Conservation (phyloP, 345 rosid species). For the Euphorbia pulcherrima region DNA sequence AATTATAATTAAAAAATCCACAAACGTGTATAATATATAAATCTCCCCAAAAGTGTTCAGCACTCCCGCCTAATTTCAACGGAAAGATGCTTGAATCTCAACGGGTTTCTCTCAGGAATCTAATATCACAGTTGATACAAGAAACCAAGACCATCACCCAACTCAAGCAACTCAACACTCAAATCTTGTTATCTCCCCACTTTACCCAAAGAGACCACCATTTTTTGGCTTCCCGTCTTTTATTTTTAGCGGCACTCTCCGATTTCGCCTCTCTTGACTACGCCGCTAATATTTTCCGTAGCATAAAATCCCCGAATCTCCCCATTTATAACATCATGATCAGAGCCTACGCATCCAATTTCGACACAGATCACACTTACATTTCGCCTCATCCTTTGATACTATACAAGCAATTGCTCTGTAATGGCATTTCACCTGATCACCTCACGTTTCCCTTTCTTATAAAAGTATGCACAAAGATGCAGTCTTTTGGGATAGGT, state of each 20-base stretch:
- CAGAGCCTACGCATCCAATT: conserved; percentile 41
- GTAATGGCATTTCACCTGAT: conserved; percentile 40
- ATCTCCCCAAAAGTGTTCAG: no score
- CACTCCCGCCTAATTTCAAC: no score
- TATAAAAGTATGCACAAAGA: conserved; percentile 46
- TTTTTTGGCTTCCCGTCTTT: conserved; percentile 44
- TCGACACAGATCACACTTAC: not conserved
- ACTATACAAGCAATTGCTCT: conserved; percentile 45
- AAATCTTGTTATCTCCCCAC: conserved; percentile 33
- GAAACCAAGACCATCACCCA: conserved; percentile 32
- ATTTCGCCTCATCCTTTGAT: conserved; percentile 15
- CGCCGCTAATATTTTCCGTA: conserved; percentile 36
- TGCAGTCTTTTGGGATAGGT: conserved; percentile 29
- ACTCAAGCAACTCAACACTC: conserved; percentile 46
- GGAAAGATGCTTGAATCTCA: conserved; percentile 7
- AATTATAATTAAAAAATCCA: no score
- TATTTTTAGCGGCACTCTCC: conserved; percentile 45
- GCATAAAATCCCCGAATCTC: conserved; percentile 31
- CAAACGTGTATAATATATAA: no score
- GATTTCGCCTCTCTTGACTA: conserved; percentile 37
- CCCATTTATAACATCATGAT: conserved; percentile 48
- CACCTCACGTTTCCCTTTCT: conserved; percentile 55
- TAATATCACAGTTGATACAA: conserved; percentile 30
- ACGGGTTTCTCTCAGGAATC: not conserved
- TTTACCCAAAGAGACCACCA: conserved; percentile 17